Conservation (phyloP, 2,329 filamentous ascomycete species). For the Phyllosticta paracitricarpa region DNA sequence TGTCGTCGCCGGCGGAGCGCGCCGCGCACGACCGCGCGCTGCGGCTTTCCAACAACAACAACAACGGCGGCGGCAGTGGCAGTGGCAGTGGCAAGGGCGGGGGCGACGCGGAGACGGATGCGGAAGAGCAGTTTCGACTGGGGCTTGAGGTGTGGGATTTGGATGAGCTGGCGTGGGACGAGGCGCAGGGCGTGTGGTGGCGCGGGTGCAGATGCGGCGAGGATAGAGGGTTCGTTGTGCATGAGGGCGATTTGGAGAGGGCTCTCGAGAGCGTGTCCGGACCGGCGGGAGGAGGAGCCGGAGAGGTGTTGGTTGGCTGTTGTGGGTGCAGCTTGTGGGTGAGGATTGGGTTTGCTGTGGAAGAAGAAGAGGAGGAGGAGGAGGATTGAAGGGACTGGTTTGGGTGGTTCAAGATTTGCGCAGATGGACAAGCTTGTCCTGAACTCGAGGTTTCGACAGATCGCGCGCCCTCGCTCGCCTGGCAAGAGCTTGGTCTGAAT, state of each 20-base stretch:
- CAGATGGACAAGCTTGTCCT: neutral
- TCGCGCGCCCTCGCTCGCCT: too few species aligned
- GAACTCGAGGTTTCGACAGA: too few species aligned
- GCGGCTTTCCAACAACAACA: neutral
- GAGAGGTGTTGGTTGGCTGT: conserved; percentile 51
- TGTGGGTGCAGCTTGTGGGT: conserved; percentile 55
- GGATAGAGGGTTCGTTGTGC: conserved; percentile 44
- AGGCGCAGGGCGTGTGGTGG: conserved; percentile 36
- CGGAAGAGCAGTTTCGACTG: conserved; percentile 3
- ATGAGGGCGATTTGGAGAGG: conserved; percentile 43
- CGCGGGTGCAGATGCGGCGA: conserved; percentile 50
- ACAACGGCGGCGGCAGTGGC: too few species aligned
- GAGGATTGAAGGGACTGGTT: conserved; percentile 9
- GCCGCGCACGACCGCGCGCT: conserved; percentile 37
- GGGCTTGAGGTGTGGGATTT: conserved; percentile 7
- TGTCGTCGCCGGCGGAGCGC: conserved; percentile 35
- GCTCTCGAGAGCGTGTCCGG: conserved; percentile 31
- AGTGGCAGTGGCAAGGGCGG: conserved; percentile 1
- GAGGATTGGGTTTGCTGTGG: conserved; percentile 48
- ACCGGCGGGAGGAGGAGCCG: conserved; percentile 14
- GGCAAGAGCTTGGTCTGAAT: too few species aligned
- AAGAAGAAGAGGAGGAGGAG: conserved; percentile 30
- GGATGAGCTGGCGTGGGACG: conserved; percentile 24
- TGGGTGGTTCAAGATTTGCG: neutral
- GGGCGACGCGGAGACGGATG: neutral